phyloP scores from a whole-genome alignment of 768 basidiomycete species.

The Dictyophora rubrovolvata region DNA sequence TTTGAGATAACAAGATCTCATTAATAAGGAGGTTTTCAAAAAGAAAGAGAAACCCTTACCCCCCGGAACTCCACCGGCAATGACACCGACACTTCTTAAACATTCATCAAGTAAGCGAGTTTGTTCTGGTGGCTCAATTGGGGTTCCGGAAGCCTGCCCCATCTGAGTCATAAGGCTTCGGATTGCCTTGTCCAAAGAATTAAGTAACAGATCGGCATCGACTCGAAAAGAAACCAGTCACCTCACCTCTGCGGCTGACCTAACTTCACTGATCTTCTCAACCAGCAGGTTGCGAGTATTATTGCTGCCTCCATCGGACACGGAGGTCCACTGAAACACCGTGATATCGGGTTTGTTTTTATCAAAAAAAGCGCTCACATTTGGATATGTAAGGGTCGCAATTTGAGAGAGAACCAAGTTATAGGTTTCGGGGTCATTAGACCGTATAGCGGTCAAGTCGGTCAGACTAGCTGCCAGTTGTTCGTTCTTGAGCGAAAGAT shows the following conservation, averaged over 20 bases:
- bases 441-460: background rate
- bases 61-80: conserved; percentile 94
- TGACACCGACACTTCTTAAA: conserved; percentile 66
- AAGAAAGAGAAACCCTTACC: conserved; percentile 39
- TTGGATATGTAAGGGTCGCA: background rate
- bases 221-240: background rate
- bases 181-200: conserved; percentile 42
- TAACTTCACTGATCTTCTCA: background rate
- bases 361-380: background rate
- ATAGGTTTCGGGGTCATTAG: background rate
- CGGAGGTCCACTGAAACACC: background rate
- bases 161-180: conserved; percentile 75
- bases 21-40: background rate
- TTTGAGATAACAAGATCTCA: conserved; percentile 6
- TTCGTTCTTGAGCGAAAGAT: conserved; percentile 31
- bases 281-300: background rate
- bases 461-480: background rate
- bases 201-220: background rate
- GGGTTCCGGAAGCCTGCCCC: conserved; percentile 66
- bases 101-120: conserved; percentile 75
- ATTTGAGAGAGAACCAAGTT: background rate
- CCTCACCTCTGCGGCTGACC: conserved; percentile 27
- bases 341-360: background rate
- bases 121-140: conserved; percentile 87
- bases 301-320: background rate